These are phyloP conservation scores for Trichoderma sp. DNA, from an alignment of 2,329 filamentous ascomycete species.

Conservation along the genomic window DNA sequence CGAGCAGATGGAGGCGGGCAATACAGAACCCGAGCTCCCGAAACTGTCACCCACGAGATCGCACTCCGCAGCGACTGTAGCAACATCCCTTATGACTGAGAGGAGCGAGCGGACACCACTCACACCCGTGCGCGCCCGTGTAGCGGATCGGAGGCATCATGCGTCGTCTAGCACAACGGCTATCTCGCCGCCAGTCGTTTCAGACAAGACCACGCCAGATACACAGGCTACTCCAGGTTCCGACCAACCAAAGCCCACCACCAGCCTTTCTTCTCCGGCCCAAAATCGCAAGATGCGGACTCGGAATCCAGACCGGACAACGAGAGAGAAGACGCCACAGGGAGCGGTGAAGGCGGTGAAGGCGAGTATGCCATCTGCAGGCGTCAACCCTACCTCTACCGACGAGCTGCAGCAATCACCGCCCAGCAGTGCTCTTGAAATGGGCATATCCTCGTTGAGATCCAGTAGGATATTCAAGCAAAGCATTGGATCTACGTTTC, in stretches of 20 bases:
- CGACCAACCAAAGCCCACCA: constrained; percentile 32
- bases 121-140: constrained; percentile 33
- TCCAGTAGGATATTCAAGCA: constrained; percentile 36
- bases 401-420: constrained; percentile 53
- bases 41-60: background rate
- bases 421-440: constrained; percentile 43
- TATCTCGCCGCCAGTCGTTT: constrained; percentile 46
- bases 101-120: constrained; percentile 31
- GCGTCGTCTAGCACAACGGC: constrained; percentile 47
- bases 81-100: constrained; percentile 15
- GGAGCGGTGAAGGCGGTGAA: constrained; percentile 32
- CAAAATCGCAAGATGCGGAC: constrained; percentile 31
- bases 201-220: constrained; percentile 43
- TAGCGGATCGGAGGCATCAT: constrained; percentile 23
- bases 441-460: constrained; percentile 41
- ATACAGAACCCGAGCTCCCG: background rate
- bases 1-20: background rate
- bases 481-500: constrained; percentile 35
- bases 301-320: constrained; percentile 29
- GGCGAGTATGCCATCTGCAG: constrained; percentile 34
- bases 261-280: constrained; percentile 35
- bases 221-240: constrained; percentile 40
- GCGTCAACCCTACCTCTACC: constrained; percentile 48
- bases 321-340: constrained; percentile 38
- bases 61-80: background rate